phyloP scores from a whole-genome alignment of 768 basidiomycete species.

The Kwoniella botswanensis region DNA sequence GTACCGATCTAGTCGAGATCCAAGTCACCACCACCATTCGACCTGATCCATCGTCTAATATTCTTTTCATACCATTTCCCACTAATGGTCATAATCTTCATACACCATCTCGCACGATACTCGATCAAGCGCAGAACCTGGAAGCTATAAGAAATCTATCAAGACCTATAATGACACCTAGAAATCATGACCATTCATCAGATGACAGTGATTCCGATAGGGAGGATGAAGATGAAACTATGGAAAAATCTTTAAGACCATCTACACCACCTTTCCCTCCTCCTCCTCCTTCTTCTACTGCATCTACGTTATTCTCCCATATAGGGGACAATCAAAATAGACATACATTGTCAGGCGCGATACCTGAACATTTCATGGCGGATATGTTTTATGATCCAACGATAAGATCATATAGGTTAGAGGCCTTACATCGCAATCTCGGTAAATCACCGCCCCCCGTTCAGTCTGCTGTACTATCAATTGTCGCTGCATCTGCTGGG shows the following conservation, averaged over 20 bases:
- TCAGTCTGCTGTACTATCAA: too few relatives aligned
- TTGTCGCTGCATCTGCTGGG: too few relatives aligned
- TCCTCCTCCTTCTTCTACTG: neutral
- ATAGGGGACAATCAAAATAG: too few relatives aligned
- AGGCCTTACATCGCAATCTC: constrained; percentile 8
- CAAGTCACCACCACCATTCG: neutral
- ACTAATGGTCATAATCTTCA: too few relatives aligned
- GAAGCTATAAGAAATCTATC: constrained; percentile 2
- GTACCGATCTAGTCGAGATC: neutral
- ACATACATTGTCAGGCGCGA: neutral
- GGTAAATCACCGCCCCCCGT: neutral
- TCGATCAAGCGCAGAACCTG: neutral
- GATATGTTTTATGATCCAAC: constrained; percentile 11
- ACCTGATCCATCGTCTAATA: neutral
- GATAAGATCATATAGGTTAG: constrained; percentile 14
- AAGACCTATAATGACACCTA: neutral
- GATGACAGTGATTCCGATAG: neutral
- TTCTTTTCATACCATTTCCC: neutral
- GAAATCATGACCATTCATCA: neutral
- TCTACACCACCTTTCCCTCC: constrained; percentile 1
- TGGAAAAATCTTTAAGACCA: constrained; percentile 1
- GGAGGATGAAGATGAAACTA: neutral
- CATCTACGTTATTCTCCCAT: too few relatives aligned
- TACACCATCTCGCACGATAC: neutral
- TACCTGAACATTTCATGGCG: constrained; percentile 8